Conservation (phyloP, 805 yeast genomes). For the Candida chilensis region DNA sequence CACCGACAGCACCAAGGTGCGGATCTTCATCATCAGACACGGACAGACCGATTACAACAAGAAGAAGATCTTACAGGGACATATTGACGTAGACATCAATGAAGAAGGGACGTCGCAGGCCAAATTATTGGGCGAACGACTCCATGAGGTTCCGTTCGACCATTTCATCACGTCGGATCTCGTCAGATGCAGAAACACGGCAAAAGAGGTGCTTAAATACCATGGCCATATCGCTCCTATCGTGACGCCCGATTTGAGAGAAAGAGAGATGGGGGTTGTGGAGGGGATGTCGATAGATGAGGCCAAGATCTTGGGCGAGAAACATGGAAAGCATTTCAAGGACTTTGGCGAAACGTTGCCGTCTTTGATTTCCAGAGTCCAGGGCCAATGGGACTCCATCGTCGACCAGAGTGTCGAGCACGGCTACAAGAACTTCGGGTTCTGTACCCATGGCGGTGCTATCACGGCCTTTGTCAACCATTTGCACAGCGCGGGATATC, state of each 20-base stretch:
- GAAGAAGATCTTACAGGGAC: conserved; percentile 71
- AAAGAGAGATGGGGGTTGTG: conserved; percentile 66
- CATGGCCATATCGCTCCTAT: conserved; percentile 12
- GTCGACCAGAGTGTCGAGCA: conserved; percentile 23
- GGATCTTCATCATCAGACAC: conserved; percentile 66
- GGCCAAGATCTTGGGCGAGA: conserved; percentile 42
- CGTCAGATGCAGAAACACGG: conserved; percentile 53
- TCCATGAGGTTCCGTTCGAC: conserved; percentile 32
- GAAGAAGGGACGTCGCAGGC: conserved; percentile 58
- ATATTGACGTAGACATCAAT: conserved; percentile 56
- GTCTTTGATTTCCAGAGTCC: conserved; percentile 39
- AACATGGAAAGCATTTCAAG: conserved; percentile 49
- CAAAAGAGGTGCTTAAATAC: conserved; percentile 25
- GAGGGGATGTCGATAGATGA: conserved; percentile 67
- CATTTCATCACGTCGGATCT: conserved; percentile 43
- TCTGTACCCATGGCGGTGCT: conserved; percentile 80
- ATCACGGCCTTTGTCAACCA: conserved; percentile 51
- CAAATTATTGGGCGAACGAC: conserved; percentile 33
- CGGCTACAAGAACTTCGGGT: conserved; percentile 37
- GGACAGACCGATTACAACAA: conserved; percentile 78
- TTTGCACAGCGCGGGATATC: conserved; percentile 30
- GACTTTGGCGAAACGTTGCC: conserved; percentile 56
- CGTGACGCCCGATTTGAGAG: conserved; percentile 44
- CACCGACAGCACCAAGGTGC: too few relatives aligned
- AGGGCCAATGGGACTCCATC: conserved; percentile 30